Evolutionary conservation across 805 yeast genomes (phyloP).

Genomic region (Yarrowia sp.): DNA sequence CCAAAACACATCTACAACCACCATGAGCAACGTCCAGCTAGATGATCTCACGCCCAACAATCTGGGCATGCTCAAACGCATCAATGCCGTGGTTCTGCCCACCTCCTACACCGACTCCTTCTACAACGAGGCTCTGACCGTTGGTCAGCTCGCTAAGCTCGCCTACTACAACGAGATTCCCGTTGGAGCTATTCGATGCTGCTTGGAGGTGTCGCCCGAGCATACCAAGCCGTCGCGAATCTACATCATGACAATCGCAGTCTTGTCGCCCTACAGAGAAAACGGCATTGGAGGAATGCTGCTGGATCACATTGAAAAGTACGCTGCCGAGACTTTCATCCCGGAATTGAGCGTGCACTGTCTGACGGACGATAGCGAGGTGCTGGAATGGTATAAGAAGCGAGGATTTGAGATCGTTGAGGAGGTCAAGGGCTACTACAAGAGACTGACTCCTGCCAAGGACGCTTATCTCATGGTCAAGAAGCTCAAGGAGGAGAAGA

Average conservation of each 20-base stretch:
- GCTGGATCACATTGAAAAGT: conserved; percentile 54
- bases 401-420: conserved; percentile 49
- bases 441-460: conserved; percentile 44
- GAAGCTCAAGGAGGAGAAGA: neutral
- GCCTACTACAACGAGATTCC: conserved; percentile 75
- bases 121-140: conserved; percentile 49
- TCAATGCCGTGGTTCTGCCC: conserved; percentile 55
- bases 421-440: conserved; percentile 48
- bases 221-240: conserved; percentile 53
- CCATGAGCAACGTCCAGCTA: conserved; percentile 41
- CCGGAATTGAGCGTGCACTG: conserved; percentile 56
- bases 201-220: conserved; percentile 44
- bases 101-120: conserved; percentile 51
- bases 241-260: conserved; percentile 66
- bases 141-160: conserved; percentile 54
- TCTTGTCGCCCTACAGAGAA: conserved; percentile 59
- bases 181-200: conserved; percentile 70
- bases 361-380: conserved; percentile 45
- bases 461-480: conserved; percentile 45
- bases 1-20: neutral
- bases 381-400: conserved; percentile 51
- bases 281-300: conserved; percentile 62
- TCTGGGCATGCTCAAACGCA: conserved; percentile 55
- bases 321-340: conserved; percentile 54
- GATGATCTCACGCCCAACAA: conserved; percentile 63